Base-by-base conservation (phyloP, 2,329 filamentous ascomycete species). In the Fusarium falciforme region DNA sequence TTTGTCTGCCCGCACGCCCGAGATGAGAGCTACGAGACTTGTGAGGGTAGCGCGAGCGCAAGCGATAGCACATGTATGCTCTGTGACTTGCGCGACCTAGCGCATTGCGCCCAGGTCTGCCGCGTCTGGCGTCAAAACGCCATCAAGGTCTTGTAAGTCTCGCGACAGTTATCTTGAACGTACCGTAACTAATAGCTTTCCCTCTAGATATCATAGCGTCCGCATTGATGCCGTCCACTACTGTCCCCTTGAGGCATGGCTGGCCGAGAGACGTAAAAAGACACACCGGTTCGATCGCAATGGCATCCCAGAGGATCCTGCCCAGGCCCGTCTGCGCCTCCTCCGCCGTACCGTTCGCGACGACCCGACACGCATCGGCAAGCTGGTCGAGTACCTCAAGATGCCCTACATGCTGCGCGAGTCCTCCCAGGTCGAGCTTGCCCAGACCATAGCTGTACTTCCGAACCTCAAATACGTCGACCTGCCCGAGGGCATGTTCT, bases 171-270 rank as follows among this genome's bases (percentile, higher is more conserved):
- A 16, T 44, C 33, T 44, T 52, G 33, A 20, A 42, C 52, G 36
- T 58, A 40, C 55, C 31, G n/a, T 65, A 55, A 29, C 75, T 77
- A 49, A 77, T 52, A 54, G 12, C 27, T 59, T 29, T 47, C 14
- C 35, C 11, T 44, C 20, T 44, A 97, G 94, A 75, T 97, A 97
- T 82, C 92, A 92, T 78, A 95, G 94, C 85, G 92, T 98, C 75
- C 93, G 95, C 68, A 96, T 98, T 81, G 96, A 98, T 81, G 90
- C 93, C 20, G 95, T 98, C 35, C 96, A 98, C 84, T 98, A 98
- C 84, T 98, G 96, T 86, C 91, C 93, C 73, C 92, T 93, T 77
- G 96, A 98, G 83, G 92, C 93, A 68, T 87, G 93, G 76, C 89
- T 98, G 38, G 90, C 93, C 62, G 94, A 96, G 77, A 91, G 90